Evolutionary conservation across 129 eudicot genomes (phyloP).

Genomic region (Glebionis coronaria): DNA sequence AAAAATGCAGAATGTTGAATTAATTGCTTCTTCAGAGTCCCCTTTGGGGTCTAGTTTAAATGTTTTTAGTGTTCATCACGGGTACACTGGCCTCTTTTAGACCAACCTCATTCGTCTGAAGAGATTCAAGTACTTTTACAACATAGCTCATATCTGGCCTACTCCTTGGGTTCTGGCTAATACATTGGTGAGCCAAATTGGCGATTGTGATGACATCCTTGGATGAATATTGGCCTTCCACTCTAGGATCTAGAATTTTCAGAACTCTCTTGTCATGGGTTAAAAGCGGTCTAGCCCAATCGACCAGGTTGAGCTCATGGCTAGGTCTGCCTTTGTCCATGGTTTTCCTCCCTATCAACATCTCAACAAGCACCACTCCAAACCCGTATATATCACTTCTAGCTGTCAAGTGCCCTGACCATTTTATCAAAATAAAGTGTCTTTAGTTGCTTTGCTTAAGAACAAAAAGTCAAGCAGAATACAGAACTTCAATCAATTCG

Average conservation of each 20-base stretch:
- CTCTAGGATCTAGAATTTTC: conserved; percentile 60
- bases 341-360: conserved; percentile 77
- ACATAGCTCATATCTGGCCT: conserved; percentile 70
- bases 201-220: conserved; percentile 58
- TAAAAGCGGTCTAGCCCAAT: conserved; percentile 84
- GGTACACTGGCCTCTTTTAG: conserved; percentile 31
- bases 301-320: conserved; percentile 79
- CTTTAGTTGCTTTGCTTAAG: too few species aligned
- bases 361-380: conserved; percentile 87
- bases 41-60: too few species aligned
- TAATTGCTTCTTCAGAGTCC: too few species aligned
- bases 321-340: conserved; percentile 82
- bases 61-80: too few species aligned
- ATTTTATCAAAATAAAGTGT: conserved; percentile 6
- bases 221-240: conserved; percentile 69
- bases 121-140: conserved; percentile 63
- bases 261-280: conserved; percentile 63
- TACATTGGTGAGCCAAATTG: conserved; percentile 68
- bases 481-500: too few species aligned
- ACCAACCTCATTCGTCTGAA: conserved; percentile 36
- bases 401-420: conserved; percentile 78
- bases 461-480: too few species aligned
- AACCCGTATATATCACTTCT: conserved; percentile 86
- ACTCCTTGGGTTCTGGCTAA: conserved; percentile 79
- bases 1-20: too few species aligned